phyloP scores from a whole-genome alignment of 106 monocot species.

The Chionographis japonica region DNA sequence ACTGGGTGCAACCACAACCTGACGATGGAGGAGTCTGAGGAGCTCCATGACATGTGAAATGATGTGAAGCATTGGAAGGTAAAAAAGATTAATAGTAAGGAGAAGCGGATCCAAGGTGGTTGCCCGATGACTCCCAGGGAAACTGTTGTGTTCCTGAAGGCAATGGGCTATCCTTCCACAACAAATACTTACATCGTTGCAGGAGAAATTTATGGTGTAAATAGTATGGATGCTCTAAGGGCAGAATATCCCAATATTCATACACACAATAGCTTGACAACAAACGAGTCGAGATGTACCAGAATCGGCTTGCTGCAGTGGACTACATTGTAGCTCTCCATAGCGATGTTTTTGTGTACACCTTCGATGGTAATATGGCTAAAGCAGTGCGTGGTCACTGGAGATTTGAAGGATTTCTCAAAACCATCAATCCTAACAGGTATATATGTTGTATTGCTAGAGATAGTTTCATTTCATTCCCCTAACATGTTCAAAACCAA shows the following conservation, averaged over 20 bases:
- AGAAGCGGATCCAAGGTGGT: slow-evolving; percentile 32
- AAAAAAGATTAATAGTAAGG: slow-evolving; percentile 51
- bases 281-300: slow-evolving; percentile 25
- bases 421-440: slow-evolving; percentile 63
- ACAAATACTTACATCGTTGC: slow-evolving; percentile 59
- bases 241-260: slow-evolving; percentile 56
- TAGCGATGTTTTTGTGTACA: slow-evolving; percentile 65
- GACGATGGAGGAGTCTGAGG: slow-evolving; percentile 26
- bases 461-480: background rate
- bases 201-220: slow-evolving; percentile 52
- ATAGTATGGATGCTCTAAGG: slow-evolving; percentile 31
- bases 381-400: slow-evolving; percentile 65
- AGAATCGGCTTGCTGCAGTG: slow-evolving; percentile 54
- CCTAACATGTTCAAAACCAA: background rate
- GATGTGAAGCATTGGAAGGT: slow-evolving; percentile 50
- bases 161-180: slow-evolving; percentile 49
- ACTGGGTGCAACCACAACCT: slow-evolving; percentile 58
- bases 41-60: slow-evolving; percentile 44
- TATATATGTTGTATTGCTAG: background rate
- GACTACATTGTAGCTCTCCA: slow-evolving; percentile 56
- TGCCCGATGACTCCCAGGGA: slow-evolving; percentile 69
- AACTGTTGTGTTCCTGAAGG: slow-evolving; percentile 58
- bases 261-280: slow-evolving; percentile 42
- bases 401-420: slow-evolving; percentile 49
- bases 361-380: slow-evolving; percentile 75